Conservation (phyloP, 2,329 filamentous ascomycete genomes). For the Graphilbum fragrans region DNA sequence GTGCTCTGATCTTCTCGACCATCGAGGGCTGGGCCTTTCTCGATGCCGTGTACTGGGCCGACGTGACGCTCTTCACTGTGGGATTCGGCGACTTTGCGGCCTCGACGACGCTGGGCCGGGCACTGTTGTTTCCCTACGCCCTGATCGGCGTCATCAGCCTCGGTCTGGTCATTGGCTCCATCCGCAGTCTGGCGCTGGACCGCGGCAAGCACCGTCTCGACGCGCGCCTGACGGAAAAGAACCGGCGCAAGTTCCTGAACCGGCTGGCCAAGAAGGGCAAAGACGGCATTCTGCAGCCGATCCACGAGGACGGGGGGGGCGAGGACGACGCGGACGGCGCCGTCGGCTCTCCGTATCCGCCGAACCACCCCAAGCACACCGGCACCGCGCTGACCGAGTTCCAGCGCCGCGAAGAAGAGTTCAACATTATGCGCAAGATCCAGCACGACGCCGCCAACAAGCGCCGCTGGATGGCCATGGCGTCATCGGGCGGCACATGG, state of each 20-base stretch:
- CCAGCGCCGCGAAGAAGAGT: constrained; percentile 56
- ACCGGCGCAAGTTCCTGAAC: constrained; percentile 34
- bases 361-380: background rate
- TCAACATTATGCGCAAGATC: constrained; percentile 70
- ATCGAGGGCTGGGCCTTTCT: constrained; percentile 67
- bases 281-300: constrained; percentile 36
- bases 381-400: constrained; percentile 28
- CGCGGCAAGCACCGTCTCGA: constrained; percentile 41
- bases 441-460: constrained; percentile 52
- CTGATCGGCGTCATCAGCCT: constrained; percentile 66
- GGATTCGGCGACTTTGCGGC: constrained; percentile 47
- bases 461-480: constrained; percentile 63
- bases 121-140: constrained; percentile 71
- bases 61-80: constrained; percentile 56
- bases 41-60: constrained; percentile 69
- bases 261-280: constrained; percentile 31
- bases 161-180: constrained; percentile 27
- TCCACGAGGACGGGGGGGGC: constrained; percentile 13
- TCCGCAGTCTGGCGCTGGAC: constrained; percentile 46
- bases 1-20: constrained; percentile 60
- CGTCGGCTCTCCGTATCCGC: background rate
- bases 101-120: constrained; percentile 43
- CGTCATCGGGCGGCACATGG: constrained; percentile 56
- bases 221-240: constrained; percentile 47
- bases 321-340: background rate